phyloP scores from a whole-genome alignment of 768 basidiomycete genomes.

The Ramaria sp. region DNA sequence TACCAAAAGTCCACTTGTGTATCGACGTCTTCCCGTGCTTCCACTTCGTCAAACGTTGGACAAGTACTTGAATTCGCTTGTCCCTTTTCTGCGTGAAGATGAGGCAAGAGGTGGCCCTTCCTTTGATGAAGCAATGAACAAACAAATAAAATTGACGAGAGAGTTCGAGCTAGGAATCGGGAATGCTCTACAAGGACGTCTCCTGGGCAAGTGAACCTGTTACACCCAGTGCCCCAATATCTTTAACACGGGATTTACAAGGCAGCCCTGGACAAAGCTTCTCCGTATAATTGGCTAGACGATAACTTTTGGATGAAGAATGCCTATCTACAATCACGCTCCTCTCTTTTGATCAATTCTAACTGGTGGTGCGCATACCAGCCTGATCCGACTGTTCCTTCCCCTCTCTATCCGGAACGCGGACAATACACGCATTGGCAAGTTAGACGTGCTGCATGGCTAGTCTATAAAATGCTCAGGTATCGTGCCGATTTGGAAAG shows the following conservation, averaged over 20 bases:
- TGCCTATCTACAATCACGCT: conserved; percentile 81
- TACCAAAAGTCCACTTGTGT: not conserved
- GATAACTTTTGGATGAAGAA: conserved; percentile 88
- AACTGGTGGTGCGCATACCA: conserved; percentile 93
- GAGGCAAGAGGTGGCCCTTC: conserved; percentile 44
- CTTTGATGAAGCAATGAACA: conserved; percentile 39
- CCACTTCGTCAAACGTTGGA: conserved; percentile 63
- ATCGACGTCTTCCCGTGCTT: conserved; percentile 78
- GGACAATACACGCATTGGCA: conserved; percentile 64
- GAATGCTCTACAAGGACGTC: conserved; percentile 52
- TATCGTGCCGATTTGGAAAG: conserved; percentile 56
- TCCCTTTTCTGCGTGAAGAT: conserved; percentile 71
- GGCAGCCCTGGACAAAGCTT: conserved; percentile 66
- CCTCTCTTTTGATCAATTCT: conserved; percentile 77
- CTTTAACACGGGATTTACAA: not conserved
- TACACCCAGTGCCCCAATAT: not conserved
- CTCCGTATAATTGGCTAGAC: conserved; percentile 88
- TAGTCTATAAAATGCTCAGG: conserved; percentile 57
- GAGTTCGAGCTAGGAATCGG: conserved; percentile 70
- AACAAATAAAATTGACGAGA: conserved; percentile 47
- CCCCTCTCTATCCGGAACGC: conserved; percentile 13
- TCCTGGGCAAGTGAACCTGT: conserved; percentile 42
- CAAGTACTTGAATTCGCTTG: conserved; percentile 65
- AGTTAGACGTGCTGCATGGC: conserved; percentile 73
- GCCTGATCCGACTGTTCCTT: conserved; percentile 59